phyloP scores from a whole-genome alignment of 495 filamentous ascomycete species.

The Podospora appendiculata region DNA sequence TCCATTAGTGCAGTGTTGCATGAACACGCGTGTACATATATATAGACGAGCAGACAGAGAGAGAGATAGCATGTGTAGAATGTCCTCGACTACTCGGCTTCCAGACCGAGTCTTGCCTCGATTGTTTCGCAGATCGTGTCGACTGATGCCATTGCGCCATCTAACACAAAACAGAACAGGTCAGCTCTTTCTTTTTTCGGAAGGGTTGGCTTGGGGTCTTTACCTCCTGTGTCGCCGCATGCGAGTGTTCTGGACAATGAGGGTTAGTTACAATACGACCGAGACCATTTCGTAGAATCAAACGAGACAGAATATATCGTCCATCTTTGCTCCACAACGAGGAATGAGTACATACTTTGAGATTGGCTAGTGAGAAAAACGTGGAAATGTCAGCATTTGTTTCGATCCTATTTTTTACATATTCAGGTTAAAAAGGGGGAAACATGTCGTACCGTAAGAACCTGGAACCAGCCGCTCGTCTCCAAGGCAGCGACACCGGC shows the following conservation, averaged over 20 bases:
- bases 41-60: no score
- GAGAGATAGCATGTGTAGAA: no score
- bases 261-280: neutral
- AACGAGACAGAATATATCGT: neutral
- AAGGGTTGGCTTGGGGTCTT: neutral
- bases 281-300: neutral
- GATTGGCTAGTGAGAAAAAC: slow-evolving; percentile 9
- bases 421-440: neutral
- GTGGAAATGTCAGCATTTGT: neutral
- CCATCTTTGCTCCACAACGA: no score
- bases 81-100: neutral
- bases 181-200: neutral
- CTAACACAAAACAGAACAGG: slow-evolving; percentile 12
- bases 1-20: no score
- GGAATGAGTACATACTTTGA: slow-evolving; percentile 10
- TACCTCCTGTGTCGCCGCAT: slow-evolving; percentile 27
- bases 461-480: slow-evolving; percentile 61
- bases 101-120: slow-evolving; percentile 35
- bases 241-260: slow-evolving; percentile 15
- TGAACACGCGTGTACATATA: no score
- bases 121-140: slow-evolving; percentile 65
- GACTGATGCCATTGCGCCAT: slow-evolving; percentile 73
- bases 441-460: slow-evolving; percentile 42
- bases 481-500: no score
- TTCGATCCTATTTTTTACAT: neutral